These are phyloP conservation scores for Pholiota adiposa DNA, from an alignment of 1,284 basidiomycete genomes.

Conservation along the genomic window DNA sequence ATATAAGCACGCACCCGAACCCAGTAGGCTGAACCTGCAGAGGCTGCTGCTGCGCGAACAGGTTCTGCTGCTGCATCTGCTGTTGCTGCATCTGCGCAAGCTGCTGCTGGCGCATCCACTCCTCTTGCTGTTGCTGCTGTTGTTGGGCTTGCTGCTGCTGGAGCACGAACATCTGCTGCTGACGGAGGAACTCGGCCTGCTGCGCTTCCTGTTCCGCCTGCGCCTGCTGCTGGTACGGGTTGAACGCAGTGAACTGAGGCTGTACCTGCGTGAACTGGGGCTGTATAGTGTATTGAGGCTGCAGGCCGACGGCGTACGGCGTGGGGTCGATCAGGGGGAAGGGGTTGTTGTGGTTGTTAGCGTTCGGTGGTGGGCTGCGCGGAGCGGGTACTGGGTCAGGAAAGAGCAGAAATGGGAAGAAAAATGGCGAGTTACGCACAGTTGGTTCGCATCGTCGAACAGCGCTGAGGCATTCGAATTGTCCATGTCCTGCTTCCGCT, in stretches of 20 bases:
- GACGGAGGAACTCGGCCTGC: constrained; percentile 75
- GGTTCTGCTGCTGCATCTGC: constrained; percentile 53
- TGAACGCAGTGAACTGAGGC: constrained; percentile 90
- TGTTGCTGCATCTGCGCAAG: constrained; percentile 59
- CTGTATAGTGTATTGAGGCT: constrained; percentile 61
- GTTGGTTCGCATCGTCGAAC: constrained; percentile 85
- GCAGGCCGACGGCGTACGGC: constrained; percentile 60
- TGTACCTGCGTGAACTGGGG: constrained; percentile 53
- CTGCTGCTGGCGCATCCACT: constrained; percentile 72
- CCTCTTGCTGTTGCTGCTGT: constrained; percentile 66
- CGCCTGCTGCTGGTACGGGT: constrained; percentile 90
- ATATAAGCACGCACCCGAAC: constrained; percentile 56
- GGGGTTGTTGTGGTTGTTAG: constrained; percentile 47
- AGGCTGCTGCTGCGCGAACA: constrained; percentile 60
- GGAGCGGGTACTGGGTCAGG: constrained; percentile 13
- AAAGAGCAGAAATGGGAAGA: neutral
- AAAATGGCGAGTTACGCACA: constrained; percentile 45
- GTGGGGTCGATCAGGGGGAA: constrained; percentile 74
- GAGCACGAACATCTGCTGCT: constrained; percentile 71
- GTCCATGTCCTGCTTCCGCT: constrained; percentile 70
- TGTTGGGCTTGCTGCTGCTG: constrained; percentile 58
- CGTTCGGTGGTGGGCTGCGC: constrained; percentile 36
- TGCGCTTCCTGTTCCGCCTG: constrained; percentile 84
- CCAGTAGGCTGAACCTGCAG: constrained; percentile 69
- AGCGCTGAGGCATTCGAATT: constrained; percentile 77